Conservation (phyloP, 2,329 filamentous ascomycete species). For the Pezicula carpinea region DNA sequence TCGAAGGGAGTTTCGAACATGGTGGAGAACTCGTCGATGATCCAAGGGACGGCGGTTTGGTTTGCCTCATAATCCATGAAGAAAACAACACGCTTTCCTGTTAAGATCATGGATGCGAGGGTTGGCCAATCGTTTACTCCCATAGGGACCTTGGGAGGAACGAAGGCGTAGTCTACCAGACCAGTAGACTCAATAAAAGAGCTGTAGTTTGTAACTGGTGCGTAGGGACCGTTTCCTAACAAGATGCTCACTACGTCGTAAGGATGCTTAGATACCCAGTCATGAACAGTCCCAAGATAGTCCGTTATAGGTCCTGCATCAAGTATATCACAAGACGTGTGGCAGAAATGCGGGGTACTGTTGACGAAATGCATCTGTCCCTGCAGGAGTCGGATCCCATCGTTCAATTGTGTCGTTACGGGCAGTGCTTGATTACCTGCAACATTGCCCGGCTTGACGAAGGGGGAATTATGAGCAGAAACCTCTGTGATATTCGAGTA, state of each 20-base stretch:
- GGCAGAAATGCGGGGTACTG: conserved; percentile 69
- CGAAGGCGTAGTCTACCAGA: conserved; percentile 68
- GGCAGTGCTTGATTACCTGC: conserved; percentile 69
- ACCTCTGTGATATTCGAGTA: conserved; percentile 82
- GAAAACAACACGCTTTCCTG: conserved; percentile 66
- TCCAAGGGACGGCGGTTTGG: conserved; percentile 73
- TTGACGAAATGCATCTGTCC: conserved; percentile 61
- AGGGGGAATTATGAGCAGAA: conserved; percentile 77
- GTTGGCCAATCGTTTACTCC: conserved; percentile 76
- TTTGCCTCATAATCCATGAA: conserved; percentile 82
- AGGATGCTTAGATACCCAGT: conserved; percentile 72
- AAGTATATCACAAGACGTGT: conserved; percentile 76
- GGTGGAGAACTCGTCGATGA: conserved; percentile 82
- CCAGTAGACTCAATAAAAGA: conserved; percentile 67
- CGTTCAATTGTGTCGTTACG: conserved; percentile 69
- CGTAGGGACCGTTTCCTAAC: conserved; percentile 78
- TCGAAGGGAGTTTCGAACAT: conserved; percentile 86
- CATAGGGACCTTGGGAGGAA: conserved; percentile 68
- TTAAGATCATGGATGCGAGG: conserved; percentile 69
- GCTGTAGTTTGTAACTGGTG: conserved; percentile 57
- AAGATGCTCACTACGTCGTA: conserved; percentile 87
- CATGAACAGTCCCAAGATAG: conserved; percentile 64
- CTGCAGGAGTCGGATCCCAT: conserved; percentile 65
- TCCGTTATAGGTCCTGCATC: conserved; percentile 73
- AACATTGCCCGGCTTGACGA: conserved; percentile 63